phyloP scores from a whole-genome alignment of 2,329 filamentous ascomycete species.

The Fusarium sp. region DNA sequence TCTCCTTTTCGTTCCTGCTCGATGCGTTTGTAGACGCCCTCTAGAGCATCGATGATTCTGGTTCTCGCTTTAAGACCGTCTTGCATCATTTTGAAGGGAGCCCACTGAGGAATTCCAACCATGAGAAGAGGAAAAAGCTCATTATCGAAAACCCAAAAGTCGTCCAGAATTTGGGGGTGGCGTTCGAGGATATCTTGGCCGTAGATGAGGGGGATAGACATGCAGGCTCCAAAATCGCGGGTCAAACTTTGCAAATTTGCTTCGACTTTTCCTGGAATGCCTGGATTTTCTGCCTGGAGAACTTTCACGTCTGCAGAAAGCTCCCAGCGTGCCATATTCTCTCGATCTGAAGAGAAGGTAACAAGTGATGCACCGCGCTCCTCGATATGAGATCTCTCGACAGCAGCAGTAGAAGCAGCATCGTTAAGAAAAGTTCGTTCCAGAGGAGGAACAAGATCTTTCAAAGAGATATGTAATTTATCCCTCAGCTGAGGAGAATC shows the following conservation, averaged over 20 bases:
- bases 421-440: conserved; percentile 40
- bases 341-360: conserved; percentile 18
- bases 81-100: conserved; percentile 26
- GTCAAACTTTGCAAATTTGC: conserved; percentile 21
- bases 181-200: conserved; percentile 37
- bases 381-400: conserved; percentile 25
- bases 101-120: conserved; percentile 37
- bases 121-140: conserved; percentile 35
- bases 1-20: conserved; percentile 23
- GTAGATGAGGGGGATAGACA: conserved; percentile 38
- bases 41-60: conserved; percentile 18
- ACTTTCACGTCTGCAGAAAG: conserved; percentile 19
- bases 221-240: conserved; percentile 41
- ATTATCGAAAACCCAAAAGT: conserved; percentile 42
- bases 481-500: conserved; percentile 10
- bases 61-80: conserved; percentile 33
- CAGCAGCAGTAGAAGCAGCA: conserved; percentile 27
- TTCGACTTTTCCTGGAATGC: background rate
- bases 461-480: conserved; percentile 15
- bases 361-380: conserved; percentile 28
- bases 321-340: conserved; percentile 34
- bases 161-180: conserved; percentile 23
- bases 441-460: conserved; percentile 20
- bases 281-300: background rate
- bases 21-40: conserved; percentile 10